phyloP scores from a whole-genome alignment of 1,284 basidiomycete species.

The Cutaneotrichosporon sp. region DNA sequence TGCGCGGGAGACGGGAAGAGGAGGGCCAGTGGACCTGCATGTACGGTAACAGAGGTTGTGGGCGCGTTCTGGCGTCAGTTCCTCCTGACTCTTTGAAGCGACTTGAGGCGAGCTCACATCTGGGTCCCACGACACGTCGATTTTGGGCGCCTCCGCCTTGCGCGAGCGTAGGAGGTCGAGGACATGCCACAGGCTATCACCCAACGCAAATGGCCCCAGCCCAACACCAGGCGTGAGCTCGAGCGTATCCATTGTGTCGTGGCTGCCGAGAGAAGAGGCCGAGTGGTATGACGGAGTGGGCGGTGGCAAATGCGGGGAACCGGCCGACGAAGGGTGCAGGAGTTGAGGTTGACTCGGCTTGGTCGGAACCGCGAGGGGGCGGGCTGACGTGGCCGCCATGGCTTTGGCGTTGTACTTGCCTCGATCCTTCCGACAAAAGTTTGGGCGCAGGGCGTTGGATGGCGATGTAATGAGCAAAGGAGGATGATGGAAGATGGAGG shows the following conservation, averaged over 20 bases:
- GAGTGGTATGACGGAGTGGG: conserved; percentile 3
- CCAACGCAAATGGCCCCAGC: conserved; percentile 74
- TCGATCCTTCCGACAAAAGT: too few species aligned
- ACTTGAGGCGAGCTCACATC: conserved; percentile 55
- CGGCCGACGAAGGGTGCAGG: neutral
- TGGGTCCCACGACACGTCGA: conserved; percentile 78
- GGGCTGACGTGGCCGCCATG: neutral
- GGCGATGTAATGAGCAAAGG: neutral
- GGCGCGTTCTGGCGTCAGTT: conserved; percentile 53
- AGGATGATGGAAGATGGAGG: too few species aligned
- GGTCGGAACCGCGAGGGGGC: neutral
- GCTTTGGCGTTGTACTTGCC: neutral
- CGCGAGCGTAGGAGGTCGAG: conserved; percentile 63
- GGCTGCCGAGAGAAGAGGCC: neutral
- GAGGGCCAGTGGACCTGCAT: conserved; percentile 72
- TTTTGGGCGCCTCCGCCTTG: conserved; percentile 65
- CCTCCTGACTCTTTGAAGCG: neutral
- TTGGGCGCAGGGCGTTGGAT: too few species aligned
- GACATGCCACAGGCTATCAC: conserved; percentile 75
- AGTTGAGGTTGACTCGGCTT: neutral
- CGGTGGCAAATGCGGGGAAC: conserved; percentile 9
- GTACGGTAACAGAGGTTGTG: conserved; percentile 68
- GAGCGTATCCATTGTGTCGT: conserved; percentile 55
- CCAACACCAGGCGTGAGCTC: conserved; percentile 75
- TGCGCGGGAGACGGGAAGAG: conserved; percentile 71